phyloP scores from a whole-genome alignment of 177 flowering plant genomes.

The Vitis hybrid region DNA sequence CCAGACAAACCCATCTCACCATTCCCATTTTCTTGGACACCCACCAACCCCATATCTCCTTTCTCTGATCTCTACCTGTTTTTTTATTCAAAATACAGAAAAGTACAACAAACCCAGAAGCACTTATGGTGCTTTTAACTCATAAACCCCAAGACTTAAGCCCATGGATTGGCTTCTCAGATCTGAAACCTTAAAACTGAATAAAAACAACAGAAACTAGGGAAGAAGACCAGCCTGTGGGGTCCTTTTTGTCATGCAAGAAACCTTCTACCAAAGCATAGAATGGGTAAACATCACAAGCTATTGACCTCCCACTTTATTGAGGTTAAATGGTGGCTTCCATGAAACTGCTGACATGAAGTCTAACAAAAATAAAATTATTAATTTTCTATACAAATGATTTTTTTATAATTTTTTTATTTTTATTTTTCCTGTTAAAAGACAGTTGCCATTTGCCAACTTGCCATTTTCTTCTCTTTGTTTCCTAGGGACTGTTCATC shows the following conservation, averaged over 20 bases:
- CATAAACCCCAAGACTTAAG: slow-evolving; percentile 4
- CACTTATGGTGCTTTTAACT: slow-evolving; percentile 3
- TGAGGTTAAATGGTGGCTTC: slow-evolving; percentile 9
- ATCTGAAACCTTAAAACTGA: slow-evolving; percentile 2
- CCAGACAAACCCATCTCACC: slow-evolving; percentile 38
- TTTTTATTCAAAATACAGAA: slow-evolving; percentile 2
- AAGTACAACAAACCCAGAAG: slow-evolving; percentile 12
- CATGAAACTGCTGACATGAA: slow-evolving; percentile 4
- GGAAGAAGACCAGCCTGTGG: slow-evolving; percentile 7
- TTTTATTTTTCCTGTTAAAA: no score
- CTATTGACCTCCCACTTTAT: neutral
- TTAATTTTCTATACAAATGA: neutral
- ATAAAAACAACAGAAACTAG: neutral
- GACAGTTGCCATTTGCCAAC: no score
- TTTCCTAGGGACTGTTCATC: no score
- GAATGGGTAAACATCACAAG: neutral
- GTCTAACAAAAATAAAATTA: neutral
- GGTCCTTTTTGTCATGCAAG: slow-evolving; percentile 8
- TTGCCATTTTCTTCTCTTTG: no score
- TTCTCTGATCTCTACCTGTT: neutral
- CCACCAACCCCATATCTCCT: slow-evolving; percentile 35
- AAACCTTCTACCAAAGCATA: neutral
- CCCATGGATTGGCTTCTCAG: slow-evolving; percentile 2
- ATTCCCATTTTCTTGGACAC: slow-evolving; percentile 54
- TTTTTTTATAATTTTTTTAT: neutral